Evolutionary conservation across 371 early-diverging fungal genomes (phyloP), one percentile per base, ranked within the genome.

Genomic region (Mucor mucedo): DNA sequence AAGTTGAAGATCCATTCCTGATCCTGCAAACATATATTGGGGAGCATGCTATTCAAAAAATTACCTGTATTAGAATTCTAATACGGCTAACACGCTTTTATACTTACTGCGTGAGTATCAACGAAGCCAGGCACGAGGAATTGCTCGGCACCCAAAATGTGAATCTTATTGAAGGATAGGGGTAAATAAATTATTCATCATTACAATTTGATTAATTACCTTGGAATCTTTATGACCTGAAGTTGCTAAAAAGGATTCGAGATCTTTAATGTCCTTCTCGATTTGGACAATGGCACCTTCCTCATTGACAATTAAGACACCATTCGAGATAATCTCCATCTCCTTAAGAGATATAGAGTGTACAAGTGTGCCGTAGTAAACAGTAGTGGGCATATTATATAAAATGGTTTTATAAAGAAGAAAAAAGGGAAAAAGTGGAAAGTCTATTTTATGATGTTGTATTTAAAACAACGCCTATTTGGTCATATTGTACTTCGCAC

Each of bases 81-180:
- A 35, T 8, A 35, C 35, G 8, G 8, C 35, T 35, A 2, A 3
- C 35, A 21, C n/a, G 2, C 32, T 54, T 49, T 35, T 27, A 33
- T 28, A 56, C 76, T 66, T 81, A 84, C 84, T 38, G 90, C 90
- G 70, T 97, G 97, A 4, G 95, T 94, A 66, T 97, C 97, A 48
- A 97, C 82, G 39, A 96, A 86, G 0, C 97, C 93, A 35, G 93
- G 97, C 58, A 94, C 79, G 54, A 97, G 71, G 64, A 95, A 91
- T 70, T 92, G 91, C 41, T 82, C 74, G 2, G 70, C 63, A 0
- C 63, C 62, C 16, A 91, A 70, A 32, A 66, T 39, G 21, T 81
- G 72, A 44, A 87, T 48, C 82, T 85, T 21, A 21, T 21, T 21
- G 21, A 21, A 21, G 21, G 21, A 21, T 21, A 21, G 21, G 21